These are phyloP conservation scores for Chiua virens DNA, from an alignment of 768 basidiomycete genomes.

Conservation along the genomic window DNA sequence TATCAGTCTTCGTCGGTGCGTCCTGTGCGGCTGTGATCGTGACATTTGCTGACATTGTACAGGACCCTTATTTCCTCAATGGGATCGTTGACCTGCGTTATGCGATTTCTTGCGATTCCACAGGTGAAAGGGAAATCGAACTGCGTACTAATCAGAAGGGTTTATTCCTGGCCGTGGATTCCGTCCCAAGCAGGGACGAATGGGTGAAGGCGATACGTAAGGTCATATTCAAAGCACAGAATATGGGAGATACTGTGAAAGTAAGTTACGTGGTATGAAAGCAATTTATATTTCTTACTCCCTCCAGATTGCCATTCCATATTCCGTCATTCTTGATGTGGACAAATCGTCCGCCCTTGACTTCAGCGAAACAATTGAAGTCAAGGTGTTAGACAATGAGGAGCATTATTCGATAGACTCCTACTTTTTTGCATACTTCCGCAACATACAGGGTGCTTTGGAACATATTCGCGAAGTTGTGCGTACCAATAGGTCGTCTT, in stretches of 20 bases:
- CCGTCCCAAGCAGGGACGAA: slow-evolving; percentile 81
- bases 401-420: slow-evolving; percentile 80
- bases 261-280: slow-evolving; percentile 36
- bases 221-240: slow-evolving; percentile 94
- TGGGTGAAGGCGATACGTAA: slow-evolving; percentile 96
- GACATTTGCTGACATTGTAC: slow-evolving; percentile 4
- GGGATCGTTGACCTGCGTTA: slow-evolving; percentile 96
- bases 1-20: slow-evolving; percentile 89
- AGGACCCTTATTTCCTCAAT: slow-evolving; percentile 98
- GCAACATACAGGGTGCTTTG: slow-evolving; percentile 71
- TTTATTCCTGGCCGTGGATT: slow-evolving; percentile 72
- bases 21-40: slow-evolving; percentile 3
- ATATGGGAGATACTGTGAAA: slow-evolving; percentile 95
- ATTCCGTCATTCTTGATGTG: slow-evolving; percentile 84
- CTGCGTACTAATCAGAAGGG: slow-evolving; percentile 81
- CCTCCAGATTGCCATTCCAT: slow-evolving; percentile 86
- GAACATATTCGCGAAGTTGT: slow-evolving; percentile 81
- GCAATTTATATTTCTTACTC: slow-evolving; percentile 4
- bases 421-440: slow-evolving; percentile 95
- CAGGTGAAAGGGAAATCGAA: slow-evolving; percentile 76
- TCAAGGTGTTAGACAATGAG: slow-evolving; percentile 82
- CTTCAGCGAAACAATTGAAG: slow-evolving; percentile 94
- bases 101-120: slow-evolving; percentile 83
- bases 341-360: slow-evolving; percentile 89
- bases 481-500: slow-evolving; percentile 47